Evolutionary conservation across 352 stramenopile genomes (phyloP), one percentile per base, ranked within the genome.

Genomic region (Phytophthora ohioensis): DNA sequence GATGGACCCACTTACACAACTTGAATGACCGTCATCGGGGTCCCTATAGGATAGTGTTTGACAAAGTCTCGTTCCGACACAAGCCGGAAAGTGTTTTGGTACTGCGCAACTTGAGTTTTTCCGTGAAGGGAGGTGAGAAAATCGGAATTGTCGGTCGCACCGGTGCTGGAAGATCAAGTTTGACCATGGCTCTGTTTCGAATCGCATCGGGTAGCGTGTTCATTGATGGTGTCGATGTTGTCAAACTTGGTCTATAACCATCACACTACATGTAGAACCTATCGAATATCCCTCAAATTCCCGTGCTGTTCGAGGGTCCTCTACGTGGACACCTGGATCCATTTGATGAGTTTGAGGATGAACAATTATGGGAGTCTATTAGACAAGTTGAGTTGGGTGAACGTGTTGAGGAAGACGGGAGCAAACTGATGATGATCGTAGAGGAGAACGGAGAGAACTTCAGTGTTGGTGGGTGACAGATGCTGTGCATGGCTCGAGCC

Each of bases 391-490:
- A 75, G 6, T 64, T 86, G 34, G 32, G 12, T 15, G 71, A 84
- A 88, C 95, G 73, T 43, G 87, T 95, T 46, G 47, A 51, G 7
- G 63, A 63, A 34, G 73, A 76, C 10, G 59, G 71, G n/a, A 58
- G 59, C 17, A 94, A 88, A 56, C 74, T 98, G 2, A 74, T 93
- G 46, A 80, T 76, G 60, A 42, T 71, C 4, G 88, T 99, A 6
- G 88, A 97, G 51, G 94, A 99, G 60, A 94, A 93, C 32, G 97
- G 97, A 11, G 80, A 79, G 15, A 99, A 99, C 75, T 98, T 98
- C 38, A 94, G 75, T 57, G 90, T 98, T 38, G 97, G 97, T 4
- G 91, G 99, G 75, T 69, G 95, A 3, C 95, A 99, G 74, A 84
- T 99, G 32, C 68, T 99, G 8, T 98, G 93, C 67, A 83, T 99